Base-by-base conservation (phyloP, 2,329 filamentous ascomycete species). In the Botrytis deweyae region DNA sequence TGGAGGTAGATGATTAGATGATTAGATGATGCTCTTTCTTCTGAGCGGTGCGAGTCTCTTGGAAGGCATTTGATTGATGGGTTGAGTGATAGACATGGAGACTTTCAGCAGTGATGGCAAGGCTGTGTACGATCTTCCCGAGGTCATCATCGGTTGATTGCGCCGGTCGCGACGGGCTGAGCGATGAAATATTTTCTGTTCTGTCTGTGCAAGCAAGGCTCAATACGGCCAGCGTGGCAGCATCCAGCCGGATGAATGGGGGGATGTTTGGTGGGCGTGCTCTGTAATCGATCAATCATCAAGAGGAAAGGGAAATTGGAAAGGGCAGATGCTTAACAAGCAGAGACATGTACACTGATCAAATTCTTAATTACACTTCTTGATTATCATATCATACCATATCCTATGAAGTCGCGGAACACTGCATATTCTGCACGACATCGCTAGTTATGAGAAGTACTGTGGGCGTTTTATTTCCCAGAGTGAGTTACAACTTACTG, bases 371-470 rank as follows among this genome's bases (percentile, higher is more conserved):
- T 55, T 18, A 29, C n/a, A 18, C 52, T n/a, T 55, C n/a, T 16
- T 55, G 52, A 55, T 55, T n/a, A 20, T 63, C 36, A 33, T 20
- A 7, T 29, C 40, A 64, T 62, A 8, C 29, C 25, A 44, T 29
- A 7, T 29, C 40, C 44, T 62, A 8, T 20, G 16, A 42, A 63
- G 59, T 20, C 44, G 40, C 38, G 29, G 22, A 49, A 66, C 40
- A 70, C 42, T 49, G 40, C 68, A 70, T 46, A 62, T 44, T 70
- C 55, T 62, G 68, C 40, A 70, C 68, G 55, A 70, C 68, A 70
- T 70, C n/a, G 14, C n/a, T 58, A 44, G 25, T 59, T 25, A 58
- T 59, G 33, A 58, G 66, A 58, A 52, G 36, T n/a, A 14, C 12
- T 52, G 25, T 36, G n/a, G 42, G 42, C 42, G 20, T 46, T 49